Conservation (phyloP, 108 stramenopile genomes). For the Stephanodiscus minutulus region DNA sequence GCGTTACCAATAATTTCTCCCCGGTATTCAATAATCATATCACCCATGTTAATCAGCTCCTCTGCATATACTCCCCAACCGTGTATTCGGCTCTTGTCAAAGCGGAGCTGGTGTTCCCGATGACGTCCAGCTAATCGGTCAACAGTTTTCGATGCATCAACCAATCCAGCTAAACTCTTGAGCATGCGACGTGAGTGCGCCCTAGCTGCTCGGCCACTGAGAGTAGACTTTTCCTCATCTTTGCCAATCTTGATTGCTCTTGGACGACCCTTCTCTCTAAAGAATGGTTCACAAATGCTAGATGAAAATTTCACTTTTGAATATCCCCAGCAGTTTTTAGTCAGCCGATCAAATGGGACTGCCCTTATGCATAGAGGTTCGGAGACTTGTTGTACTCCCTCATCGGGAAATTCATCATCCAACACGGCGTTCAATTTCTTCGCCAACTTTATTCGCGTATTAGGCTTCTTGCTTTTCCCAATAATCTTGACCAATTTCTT, state of each 20-base stretch:
- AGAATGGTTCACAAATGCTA: conserved; percentile 5
- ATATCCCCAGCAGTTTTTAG: conserved; percentile 27
- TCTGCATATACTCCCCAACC: conserved; percentile 88
- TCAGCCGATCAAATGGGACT: conserved; percentile 33
- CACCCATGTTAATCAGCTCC: conserved; percentile 62
- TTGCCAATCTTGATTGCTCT: conserved; percentile 21
- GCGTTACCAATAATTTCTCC: conserved; percentile 91
- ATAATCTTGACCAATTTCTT: conserved; percentile 8
- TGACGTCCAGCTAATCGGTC: conserved; percentile 67
- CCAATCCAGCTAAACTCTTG: conserved; percentile 58
- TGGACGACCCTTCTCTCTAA: conserved; percentile 27
- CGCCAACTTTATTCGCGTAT: not conserved
- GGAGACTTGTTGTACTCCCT: conserved; percentile 20
- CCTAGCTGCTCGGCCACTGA: conserved; percentile 61
- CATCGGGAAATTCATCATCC: conserved; percentile 16
- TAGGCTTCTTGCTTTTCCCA: conserved; percentile 15
- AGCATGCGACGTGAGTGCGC: conserved; percentile 75
- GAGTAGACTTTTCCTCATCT: conserved; percentile 45
- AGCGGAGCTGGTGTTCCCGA: conserved; percentile 64
- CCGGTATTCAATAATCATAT: conserved; percentile 91
- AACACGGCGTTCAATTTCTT: conserved; percentile 5
- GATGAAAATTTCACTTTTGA: conserved; percentile 19
- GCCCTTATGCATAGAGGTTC: conserved; percentile 45
- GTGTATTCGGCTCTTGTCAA: conserved; percentile 75
- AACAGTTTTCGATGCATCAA: conserved; percentile 33